Evolutionary conservation across 2,329 filamentous ascomycete species (phyloP).

Genomic region (Fusarium sp.): DNA sequence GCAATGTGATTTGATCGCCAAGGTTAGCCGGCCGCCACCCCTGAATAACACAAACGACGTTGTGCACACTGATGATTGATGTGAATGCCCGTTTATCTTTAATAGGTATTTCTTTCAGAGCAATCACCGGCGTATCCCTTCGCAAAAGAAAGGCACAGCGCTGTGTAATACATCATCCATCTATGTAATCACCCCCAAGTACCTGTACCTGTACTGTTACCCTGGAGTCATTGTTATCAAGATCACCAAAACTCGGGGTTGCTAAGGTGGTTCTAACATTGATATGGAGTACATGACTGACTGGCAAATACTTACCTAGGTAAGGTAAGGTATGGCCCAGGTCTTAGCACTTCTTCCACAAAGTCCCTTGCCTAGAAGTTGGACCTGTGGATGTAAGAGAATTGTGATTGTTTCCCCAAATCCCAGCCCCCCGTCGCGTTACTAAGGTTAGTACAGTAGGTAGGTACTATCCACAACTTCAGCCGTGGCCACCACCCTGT

Average conservation of each 20-base stretch:
- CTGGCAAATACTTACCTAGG: neutral
- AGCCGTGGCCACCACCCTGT: conserved; percentile 5
- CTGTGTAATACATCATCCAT: neutral
- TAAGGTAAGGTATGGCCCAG: neutral
- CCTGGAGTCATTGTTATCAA: conserved; percentile 7
- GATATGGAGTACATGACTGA: neutral
- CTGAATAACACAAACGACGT: conserved; percentile 23
- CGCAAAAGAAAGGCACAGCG: conserved; percentile 11
- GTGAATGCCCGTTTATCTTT: neutral
- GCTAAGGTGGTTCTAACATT: neutral
- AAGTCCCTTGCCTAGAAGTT: conserved; percentile 1
- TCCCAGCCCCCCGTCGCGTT: conserved; percentile 14
- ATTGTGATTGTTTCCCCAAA: conserved; percentile 30
- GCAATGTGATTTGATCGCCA: conserved; percentile 24
- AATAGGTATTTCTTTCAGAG: neutral
- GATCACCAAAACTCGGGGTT: neutral
- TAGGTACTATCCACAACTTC: conserved; percentile 15
- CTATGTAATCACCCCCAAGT: neutral
- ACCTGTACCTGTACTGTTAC: neutral
- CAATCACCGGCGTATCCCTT: conserved; percentile 16
- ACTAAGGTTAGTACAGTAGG: neutral
- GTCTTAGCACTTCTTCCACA: neutral
- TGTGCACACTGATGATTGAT: conserved; percentile 19
- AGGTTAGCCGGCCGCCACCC: conserved; percentile 24
- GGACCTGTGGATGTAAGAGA: conserved; percentile 19